A percentile compares a stretch with the other conserved stretches of the same genome.
phyloP scores from a whole-genome alignment of 2,329 filamentous ascomycete species.

The Cordyceps javanica region DNA sequence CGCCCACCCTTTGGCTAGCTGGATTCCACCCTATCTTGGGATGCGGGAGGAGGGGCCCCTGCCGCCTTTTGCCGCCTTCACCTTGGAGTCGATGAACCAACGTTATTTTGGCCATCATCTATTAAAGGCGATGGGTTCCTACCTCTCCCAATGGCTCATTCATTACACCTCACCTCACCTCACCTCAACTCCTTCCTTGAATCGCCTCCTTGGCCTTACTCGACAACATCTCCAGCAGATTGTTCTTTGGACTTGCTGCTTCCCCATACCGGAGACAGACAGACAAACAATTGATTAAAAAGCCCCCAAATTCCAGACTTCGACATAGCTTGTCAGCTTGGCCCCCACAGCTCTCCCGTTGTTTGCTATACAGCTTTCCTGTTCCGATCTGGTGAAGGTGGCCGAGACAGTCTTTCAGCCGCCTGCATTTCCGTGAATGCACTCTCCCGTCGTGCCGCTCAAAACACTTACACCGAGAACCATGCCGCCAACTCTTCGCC shows the following conservation, averaged over 20 bases:
- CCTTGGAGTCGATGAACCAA: constrained; percentile 3
- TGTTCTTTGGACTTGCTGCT: not conserved
- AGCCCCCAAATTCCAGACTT: not conserved
- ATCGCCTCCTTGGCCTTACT: not conserved
- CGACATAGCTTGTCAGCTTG: not conserved
- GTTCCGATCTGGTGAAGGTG: not conserved
- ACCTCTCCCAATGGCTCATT: not conserved
- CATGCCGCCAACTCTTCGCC: constrained; percentile 8
- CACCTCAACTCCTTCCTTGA: too few species aligned
- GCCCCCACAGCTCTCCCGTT: constrained; percentile 1
- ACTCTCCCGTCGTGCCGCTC: not conserved
- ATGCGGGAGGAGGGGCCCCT: not conserved
- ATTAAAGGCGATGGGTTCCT: constrained; percentile 8
- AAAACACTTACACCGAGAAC: not conserved
- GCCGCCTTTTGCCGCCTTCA: constrained; percentile 2
- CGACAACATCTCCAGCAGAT: not conserved
- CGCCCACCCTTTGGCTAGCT: constrained; percentile 8
- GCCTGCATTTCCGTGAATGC: not conserved
- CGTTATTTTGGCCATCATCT: not conserved
- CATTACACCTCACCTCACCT: not conserved
- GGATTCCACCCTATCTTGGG: constrained; percentile 1
- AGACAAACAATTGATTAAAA: not conserved
- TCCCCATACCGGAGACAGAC: not conserved
- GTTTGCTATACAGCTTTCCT: not conserved
- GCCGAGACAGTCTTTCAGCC: not conserved